Percentiles rank a stretch among this genome's conserved stretches.
These are phyloP conservation scores for Microdochium trichocladiopsis DNA, from an alignment of 2,329 filamentous ascomycete genomes.

Conservation along the genomic window DNA sequence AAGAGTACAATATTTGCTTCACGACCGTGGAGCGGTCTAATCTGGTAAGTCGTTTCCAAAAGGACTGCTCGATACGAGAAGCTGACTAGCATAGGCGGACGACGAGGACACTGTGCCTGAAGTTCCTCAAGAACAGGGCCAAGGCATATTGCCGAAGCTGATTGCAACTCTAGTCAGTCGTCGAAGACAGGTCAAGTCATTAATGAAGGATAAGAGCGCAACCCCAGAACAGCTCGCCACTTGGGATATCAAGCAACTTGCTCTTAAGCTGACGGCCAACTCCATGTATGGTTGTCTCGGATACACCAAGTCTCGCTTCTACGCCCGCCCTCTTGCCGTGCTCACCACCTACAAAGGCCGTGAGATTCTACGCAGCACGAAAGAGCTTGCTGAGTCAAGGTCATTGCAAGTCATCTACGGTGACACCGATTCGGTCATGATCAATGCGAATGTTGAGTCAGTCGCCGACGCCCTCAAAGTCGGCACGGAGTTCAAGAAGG, in stretches of 20 bases:
- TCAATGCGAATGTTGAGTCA: conserved; percentile 95
- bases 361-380: conserved; percentile 93
- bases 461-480: conserved; percentile 86
- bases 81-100: conserved; percentile 43
- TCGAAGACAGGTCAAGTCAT: conserved; percentile 83
- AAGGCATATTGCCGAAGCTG: conserved; percentile 81
- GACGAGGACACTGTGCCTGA: conserved; percentile 87
- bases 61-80: background rate
- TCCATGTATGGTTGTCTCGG: conserved; percentile 99
- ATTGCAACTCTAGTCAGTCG: conserved; percentile 88
- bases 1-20: conserved; percentile 99
- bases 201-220: conserved; percentile 92
- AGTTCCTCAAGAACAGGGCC: conserved; percentile 68
- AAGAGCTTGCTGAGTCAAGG: conserved; percentile 87
- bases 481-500: conserved; percentile 88
- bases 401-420: conserved; percentile 95
- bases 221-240: conserved; percentile 81
- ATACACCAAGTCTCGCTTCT: conserved; percentile 95
- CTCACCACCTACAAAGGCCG: conserved; percentile 96
- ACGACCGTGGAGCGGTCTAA: conserved; percentile 82
- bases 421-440: conserved; percentile 99
- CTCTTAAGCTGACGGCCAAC: conserved; percentile 94
- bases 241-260: conserved; percentile 97
- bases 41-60: conserved; percentile 48
- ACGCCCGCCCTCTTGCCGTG: conserved; percentile 88